phyloP scores from a whole-genome alignment of 139 green algal species.

The Zygnema circumcarinatum region DNA sequence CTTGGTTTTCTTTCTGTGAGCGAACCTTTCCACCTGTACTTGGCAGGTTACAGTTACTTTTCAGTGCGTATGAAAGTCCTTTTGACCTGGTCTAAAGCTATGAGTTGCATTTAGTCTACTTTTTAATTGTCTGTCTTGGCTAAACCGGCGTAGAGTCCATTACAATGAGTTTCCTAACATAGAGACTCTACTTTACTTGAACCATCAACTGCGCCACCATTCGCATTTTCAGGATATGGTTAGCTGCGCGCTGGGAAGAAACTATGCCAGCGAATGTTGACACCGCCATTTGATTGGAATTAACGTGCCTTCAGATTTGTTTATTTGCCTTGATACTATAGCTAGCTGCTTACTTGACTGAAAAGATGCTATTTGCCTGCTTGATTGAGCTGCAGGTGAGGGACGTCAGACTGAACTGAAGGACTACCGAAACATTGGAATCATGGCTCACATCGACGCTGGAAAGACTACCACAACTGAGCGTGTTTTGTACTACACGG shows the following conservation, averaged over 20 bases:
- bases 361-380: background rate
- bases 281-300: background rate
- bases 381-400: background rate
- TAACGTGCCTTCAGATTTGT: background rate
- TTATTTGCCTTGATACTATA: background rate
- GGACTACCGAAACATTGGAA: slow-evolving; percentile 99
- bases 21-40: too few relatives aligned
- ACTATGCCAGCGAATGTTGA: background rate
- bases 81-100: too few relatives aligned
- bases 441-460: slow-evolving; percentile 87
- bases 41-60: too few relatives aligned
- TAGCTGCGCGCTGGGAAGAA: background rate
- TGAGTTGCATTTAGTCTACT: too few relatives aligned
- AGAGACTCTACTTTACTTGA: too few relatives aligned
- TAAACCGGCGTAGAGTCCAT: too few relatives aligned
- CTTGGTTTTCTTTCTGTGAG: too few relatives aligned
- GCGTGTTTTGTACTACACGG: slow-evolving; percentile 98
- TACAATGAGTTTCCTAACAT: too few relatives aligned
- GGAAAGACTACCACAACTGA: slow-evolving; percentile 97
- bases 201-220: too few relatives aligned
- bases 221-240: background rate
- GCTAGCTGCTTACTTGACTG: background rate
- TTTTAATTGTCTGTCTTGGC: too few relatives aligned
- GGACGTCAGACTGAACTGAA: slow-evolving; percentile 65
- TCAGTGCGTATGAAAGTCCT: too few relatives aligned